Evolutionary conservation across 306 rosid species (phyloP).

Genomic region (Begonia fuchsioides): DNA sequence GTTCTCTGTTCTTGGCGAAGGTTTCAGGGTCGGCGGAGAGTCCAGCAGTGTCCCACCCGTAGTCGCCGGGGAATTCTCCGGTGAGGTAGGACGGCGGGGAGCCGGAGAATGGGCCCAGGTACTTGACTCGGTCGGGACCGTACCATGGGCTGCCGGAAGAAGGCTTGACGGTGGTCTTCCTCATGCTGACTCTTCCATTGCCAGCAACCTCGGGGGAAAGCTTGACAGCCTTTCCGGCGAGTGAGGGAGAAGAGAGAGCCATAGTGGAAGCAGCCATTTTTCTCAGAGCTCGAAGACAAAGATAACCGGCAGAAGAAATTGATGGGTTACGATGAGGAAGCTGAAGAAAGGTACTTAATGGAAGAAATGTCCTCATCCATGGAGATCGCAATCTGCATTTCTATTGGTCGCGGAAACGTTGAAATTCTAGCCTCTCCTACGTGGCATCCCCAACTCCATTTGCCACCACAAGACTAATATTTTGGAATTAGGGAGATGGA

Average conservation of each 20-base stretch:
- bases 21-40: conserved; percentile 90
- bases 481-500: not conserved
- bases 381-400: not conserved
- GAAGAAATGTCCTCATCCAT: not conserved
- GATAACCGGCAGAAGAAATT: not conserved
- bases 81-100: conserved; percentile 67
- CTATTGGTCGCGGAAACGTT: not conserved
- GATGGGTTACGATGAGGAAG: not conserved
- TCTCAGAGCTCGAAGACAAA: not conserved
- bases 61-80: conserved; percentile 74
- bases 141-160: conserved; percentile 77
- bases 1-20: conserved; percentile 67
- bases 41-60: conserved; percentile 89
- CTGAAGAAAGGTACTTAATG: not conserved
- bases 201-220: conserved; percentile 31
- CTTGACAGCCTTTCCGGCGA: conserved; percentile 54
- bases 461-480: not conserved
- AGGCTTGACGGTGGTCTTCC: conserved; percentile 21
- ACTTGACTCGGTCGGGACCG: conserved; percentile 88
- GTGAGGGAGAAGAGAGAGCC: conserved; percentile 67
- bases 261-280: conserved; percentile 28
- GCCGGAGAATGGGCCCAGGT: conserved; percentile 84
- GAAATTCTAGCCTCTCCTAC: not conserved
- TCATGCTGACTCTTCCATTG: conserved; percentile 35
- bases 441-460: not conserved